phyloP scores from a whole-genome alignment of 2,329 filamentous ascomycete species.

The Capronia epimyces region DNA sequence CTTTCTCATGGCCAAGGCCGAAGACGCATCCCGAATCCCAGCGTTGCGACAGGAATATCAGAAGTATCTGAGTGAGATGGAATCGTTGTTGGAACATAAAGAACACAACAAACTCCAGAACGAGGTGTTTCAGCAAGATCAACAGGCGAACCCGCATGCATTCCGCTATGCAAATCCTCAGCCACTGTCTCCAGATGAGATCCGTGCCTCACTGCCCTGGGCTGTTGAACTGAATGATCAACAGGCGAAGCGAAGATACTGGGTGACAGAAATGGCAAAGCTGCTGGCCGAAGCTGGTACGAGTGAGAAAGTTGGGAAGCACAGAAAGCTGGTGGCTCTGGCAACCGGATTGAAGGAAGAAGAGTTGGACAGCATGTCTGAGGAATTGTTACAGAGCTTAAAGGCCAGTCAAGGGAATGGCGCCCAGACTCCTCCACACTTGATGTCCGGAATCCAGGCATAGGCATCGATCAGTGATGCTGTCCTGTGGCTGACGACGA shows the following conservation, averaged over 20 bases:
- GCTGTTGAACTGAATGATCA: slow-evolving; percentile 40
- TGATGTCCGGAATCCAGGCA: slow-evolving; percentile 6
- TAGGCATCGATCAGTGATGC: neutral
- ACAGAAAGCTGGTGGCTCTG: slow-evolving; percentile 44
- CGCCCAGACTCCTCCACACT: slow-evolving; percentile 16
- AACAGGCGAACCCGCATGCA: slow-evolving; percentile 24
- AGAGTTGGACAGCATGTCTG: slow-evolving; percentile 44
- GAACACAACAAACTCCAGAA: slow-evolving; percentile 37
- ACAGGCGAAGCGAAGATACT: slow-evolving; percentile 32
- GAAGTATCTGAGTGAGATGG: slow-evolving; percentile 34
- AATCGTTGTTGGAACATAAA: slow-evolving; percentile 42
- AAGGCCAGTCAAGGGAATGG: slow-evolving; percentile 29
- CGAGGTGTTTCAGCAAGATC: slow-evolving; percentile 29
- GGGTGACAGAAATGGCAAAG: slow-evolving; percentile 26
- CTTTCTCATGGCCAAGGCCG: slow-evolving; percentile 36
- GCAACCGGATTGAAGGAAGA: slow-evolving; percentile 45
- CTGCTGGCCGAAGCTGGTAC: slow-evolving; percentile 39
- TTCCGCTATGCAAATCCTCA: slow-evolving; percentile 30
- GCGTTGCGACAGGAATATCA: slow-evolving; percentile 39
- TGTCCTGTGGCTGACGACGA: neutral
- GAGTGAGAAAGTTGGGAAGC: slow-evolving; percentile 44
- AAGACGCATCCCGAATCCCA: slow-evolving; percentile 36
- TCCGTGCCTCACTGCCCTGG: slow-evolving; percentile 34
- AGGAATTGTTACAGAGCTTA: slow-evolving; percentile 42
- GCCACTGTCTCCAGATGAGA: slow-evolving; percentile 29